Evolutionary conservation across 164 flowering plant species (phyloP), one percentile per base, ranked within the genome.

Genomic region (Tetrastigma voinierianum): DNA sequence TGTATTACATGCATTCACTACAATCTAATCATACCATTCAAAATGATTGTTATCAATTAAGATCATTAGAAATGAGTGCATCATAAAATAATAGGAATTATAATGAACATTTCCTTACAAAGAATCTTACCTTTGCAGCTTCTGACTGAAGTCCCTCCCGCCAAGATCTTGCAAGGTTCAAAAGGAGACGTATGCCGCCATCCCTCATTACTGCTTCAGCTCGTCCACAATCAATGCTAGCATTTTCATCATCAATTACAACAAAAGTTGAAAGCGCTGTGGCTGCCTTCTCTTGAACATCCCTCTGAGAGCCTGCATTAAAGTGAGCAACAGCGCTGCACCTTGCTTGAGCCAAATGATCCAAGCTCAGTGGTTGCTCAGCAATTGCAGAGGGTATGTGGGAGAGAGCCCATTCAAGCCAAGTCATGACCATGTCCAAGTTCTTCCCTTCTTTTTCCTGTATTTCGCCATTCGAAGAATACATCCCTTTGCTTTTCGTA

Each of bases 201-300:
- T 81, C 92, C 44, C 66, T 74, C 96, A 93, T 83, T 65, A 96
- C 96, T 67, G 92, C 91, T 73, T 96, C 97, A 57, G 98, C 96
- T 72, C 96, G 82, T 69, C 81, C 84, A 64, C 84, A 64, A 66
- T 93, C 91, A 72, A 96, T 87, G 64, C 86, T 87, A 16, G 98
- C 90, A 82, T 88, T 87, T 72, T 91, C 98, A 73, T 96, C 96
- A 73, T 96, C 98, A 75, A 86, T 88, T 49, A 93, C 98, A 63
- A 93, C 98, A 80, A 96, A 96, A 15, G 96, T 88, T 62, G 99
- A 97, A 70, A 96, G 87, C 46, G 96, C 99, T 2, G 95, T 88
- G 11, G 98, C 99, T 59, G 99, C 97, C 77, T 93, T 87, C 76
- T 96, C 99, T 75, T 93, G 99, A 68, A 93, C 98, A 77, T 96